Conservation (phyloP, 768 basidiomycete species). For the Leccinum longicurvipes region DNA sequence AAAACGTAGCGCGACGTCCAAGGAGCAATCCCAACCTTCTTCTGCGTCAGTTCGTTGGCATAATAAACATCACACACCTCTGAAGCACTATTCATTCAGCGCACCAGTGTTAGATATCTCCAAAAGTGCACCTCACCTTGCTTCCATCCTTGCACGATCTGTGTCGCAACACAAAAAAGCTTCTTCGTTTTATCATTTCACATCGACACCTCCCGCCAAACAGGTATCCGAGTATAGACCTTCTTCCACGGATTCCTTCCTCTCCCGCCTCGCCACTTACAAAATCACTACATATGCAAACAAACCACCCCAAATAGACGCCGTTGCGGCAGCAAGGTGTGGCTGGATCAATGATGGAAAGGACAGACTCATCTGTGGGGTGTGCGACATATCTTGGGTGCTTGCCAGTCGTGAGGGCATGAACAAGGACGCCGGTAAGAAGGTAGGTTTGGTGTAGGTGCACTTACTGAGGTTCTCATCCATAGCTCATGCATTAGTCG, state of each 20-base stretch:
- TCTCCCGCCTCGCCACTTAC: conserved; percentile 71
- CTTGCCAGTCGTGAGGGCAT: conserved; percentile 68
- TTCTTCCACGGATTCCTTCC: conserved; percentile 70
- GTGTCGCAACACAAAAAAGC: conserved; percentile 51
- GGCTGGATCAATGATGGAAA: conserved; percentile 85
- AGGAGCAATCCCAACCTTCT: conserved; percentile 37
- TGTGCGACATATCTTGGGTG: conserved; percentile 74
- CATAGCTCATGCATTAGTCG: conserved; percentile 64
- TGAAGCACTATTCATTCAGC: neutral
- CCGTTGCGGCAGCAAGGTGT: conserved; percentile 77
- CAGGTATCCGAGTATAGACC: conserved; percentile 67
- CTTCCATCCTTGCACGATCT: conserved; percentile 68
- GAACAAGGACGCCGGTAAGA: conserved; percentile 72
- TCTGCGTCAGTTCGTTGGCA: conserved; percentile 12
- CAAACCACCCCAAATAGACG: conserved; percentile 69
- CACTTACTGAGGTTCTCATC: conserved; percentile 13
- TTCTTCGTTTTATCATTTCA: conserved; percentile 41
- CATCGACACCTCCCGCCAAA: conserved; percentile 22
- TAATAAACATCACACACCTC: neutral
- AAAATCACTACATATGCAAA: conserved; percentile 79
- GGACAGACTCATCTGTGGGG: conserved; percentile 69
- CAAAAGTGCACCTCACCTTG: conserved; percentile 65
- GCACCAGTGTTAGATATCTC: conserved; percentile 32
- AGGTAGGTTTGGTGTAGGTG: conserved; percentile 26
- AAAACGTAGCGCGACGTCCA: conserved; percentile 69